phyloP scores from a whole-genome alignment of 2,329 filamentous ascomycete genomes.

The Metarhizium sp. region DNA sequence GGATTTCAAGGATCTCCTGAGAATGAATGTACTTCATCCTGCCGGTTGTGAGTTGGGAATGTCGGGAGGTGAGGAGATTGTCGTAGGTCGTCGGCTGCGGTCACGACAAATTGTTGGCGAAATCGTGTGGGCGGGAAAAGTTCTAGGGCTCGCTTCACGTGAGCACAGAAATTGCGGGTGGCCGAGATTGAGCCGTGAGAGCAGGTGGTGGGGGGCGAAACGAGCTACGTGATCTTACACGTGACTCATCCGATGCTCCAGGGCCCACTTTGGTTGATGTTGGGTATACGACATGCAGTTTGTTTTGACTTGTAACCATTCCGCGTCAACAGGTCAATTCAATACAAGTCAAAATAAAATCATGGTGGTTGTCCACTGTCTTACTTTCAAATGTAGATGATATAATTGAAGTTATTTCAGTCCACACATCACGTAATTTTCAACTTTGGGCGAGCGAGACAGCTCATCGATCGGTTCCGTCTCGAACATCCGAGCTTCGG shows the following conservation, averaged over 20 bases:
- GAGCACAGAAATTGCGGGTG: constrained; percentile 16
- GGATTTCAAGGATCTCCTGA: constrained; percentile 88
- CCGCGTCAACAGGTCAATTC: too few species aligned
- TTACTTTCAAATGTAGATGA: background rate
- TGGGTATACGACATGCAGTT: too few species aligned
- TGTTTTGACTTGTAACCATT: too few species aligned
- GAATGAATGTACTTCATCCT: constrained; percentile 99
- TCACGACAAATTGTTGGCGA: constrained; percentile 29
- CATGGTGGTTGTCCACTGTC: too few species aligned
- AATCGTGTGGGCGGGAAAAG: constrained; percentile 35
- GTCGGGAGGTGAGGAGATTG: constrained; percentile 34
- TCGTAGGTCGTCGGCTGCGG: constrained; percentile 25
- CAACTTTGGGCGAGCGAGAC: background rate
- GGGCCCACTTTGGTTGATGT: background rate
- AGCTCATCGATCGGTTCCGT: background rate
- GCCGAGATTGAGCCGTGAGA: constrained; percentile 18
- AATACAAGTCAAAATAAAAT: too few species aligned
- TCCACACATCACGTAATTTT: too few species aligned
- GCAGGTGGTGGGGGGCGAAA: background rate
- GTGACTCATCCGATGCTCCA: background rate
- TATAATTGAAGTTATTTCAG: background rate
- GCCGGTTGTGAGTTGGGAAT: constrained; percentile 42
- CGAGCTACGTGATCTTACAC: constrained; percentile 7
- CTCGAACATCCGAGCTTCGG: background rate
- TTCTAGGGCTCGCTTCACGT: constrained; percentile 35